phyloP scores from a whole-genome alignment of 1,284 basidiomycete species.

The Vanrija sp. region DNA sequence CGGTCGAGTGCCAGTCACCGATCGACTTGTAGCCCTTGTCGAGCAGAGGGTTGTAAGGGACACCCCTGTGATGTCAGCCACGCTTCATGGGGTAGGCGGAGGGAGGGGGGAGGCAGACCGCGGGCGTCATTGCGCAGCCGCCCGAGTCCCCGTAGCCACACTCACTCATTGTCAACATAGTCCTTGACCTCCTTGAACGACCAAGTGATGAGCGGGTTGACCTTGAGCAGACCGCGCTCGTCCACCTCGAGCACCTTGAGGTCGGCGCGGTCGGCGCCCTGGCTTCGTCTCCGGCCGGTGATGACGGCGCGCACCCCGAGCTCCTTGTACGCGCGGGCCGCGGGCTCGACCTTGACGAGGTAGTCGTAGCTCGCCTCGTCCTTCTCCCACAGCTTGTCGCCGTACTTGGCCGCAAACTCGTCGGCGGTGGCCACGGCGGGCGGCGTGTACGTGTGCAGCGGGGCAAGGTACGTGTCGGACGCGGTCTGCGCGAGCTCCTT shows the following conservation, averaged over 20 bases:
- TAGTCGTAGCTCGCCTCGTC: conserved; percentile 90
- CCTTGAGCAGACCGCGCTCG: conserved; percentile 83
- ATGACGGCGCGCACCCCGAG: conserved; percentile 83
- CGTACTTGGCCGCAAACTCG: conserved; percentile 80
- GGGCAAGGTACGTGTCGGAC: conserved; percentile 67
- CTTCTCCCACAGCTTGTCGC: conserved; percentile 78
- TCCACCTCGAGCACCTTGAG: conserved; percentile 88
- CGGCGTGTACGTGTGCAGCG: conserved; percentile 76
- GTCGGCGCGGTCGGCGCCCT: conserved; percentile 79
- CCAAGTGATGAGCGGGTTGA: conserved; percentile 93
- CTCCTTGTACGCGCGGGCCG: conserved; percentile 77
- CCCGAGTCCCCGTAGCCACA: conserved; percentile 6
- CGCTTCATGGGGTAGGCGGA: background rate
- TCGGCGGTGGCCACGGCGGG: conserved; percentile 62
- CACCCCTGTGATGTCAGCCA: conserved; percentile 54
- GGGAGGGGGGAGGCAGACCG: too few relatives aligned
- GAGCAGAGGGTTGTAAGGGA: conserved; percentile 85
- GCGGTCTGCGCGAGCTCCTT: conserved; percentile 79
- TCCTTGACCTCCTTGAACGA: conserved; percentile 78
- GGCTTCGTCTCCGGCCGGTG: conserved; percentile 86
- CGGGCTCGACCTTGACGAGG: conserved; percentile 93
- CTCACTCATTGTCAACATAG: conserved; percentile 71
- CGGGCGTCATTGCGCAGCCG: background rate
- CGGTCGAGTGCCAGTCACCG: conserved; percentile 96
- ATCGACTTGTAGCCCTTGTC: conserved; percentile 89